A percentile compares a stretch with the other conserved stretches of the same genome.
Conservation (phyloP, 192 early-diverging fungal species). For the Linnemannia elongata region DNA sequence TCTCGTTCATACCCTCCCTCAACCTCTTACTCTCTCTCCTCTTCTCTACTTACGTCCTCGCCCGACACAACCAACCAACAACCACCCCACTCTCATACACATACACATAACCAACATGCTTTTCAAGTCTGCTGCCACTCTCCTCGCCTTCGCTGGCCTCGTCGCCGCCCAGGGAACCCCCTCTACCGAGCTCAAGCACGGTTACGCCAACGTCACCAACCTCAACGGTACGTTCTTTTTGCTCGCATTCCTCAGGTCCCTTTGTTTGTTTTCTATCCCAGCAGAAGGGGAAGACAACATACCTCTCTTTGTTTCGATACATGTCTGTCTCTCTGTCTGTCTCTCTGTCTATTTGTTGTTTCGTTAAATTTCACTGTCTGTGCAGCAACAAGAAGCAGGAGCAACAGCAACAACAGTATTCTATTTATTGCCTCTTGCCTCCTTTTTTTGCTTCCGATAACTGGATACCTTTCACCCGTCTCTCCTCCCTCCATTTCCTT, state of each 20-base stretch:
- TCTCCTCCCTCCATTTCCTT: not conserved
- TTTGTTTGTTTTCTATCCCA: not conserved
- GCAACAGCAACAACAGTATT: not conserved
- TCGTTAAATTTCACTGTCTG: not conserved
- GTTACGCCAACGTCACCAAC: constrained; percentile 22
- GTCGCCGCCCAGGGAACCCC: constrained; percentile 41
- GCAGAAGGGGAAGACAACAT: not conserved
- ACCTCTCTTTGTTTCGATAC: not conserved
- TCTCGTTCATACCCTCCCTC: not conserved
- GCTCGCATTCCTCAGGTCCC: not conserved
- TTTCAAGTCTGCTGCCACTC: constrained; percentile 47
- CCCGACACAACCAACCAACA: not conserved
- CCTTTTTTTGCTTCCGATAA: not conserved
- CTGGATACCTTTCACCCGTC: not conserved
- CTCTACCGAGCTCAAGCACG: constrained; percentile 22
- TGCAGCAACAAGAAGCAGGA: not conserved
- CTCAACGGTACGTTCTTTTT: not conserved
- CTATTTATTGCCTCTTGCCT: not conserved
- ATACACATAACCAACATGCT: constrained; percentile 41
- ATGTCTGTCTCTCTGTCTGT: not conserved
- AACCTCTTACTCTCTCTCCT: not conserved
- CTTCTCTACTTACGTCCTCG: not conserved
- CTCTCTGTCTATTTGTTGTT: not conserved
- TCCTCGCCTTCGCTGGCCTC: constrained; percentile 46
- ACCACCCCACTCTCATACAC: not conserved